Conservation (phyloP, 2,329 filamentous ascomycete genomes). For the Diaporthe sp. region DNA sequence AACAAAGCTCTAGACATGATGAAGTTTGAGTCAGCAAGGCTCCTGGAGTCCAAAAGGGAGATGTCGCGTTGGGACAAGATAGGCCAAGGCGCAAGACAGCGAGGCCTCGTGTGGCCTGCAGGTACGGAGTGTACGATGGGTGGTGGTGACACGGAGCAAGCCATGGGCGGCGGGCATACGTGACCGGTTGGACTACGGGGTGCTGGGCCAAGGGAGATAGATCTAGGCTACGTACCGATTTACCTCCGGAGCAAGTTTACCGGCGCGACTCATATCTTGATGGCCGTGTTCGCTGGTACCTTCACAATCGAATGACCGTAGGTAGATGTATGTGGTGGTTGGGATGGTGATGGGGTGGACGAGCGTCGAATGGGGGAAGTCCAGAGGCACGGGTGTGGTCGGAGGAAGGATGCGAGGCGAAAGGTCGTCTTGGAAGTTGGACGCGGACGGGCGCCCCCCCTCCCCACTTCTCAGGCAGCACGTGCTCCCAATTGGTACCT, state of each 20-base stretch:
- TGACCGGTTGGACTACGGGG: slow-evolving; percentile 8
- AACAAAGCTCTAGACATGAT: slow-evolving; percentile 86
- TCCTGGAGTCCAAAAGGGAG: slow-evolving; percentile 18
- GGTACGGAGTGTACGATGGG: slow-evolving; percentile 19
- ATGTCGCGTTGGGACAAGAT: slow-evolving; percentile 2
- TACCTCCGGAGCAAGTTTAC: slow-evolving; percentile 99
- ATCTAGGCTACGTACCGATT: slow-evolving; percentile 80
- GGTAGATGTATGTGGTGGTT: slow-evolving; percentile 20
- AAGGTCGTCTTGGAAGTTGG: slow-evolving; percentile 27
- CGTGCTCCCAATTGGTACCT: slow-evolving; percentile 32
- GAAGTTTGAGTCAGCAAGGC: slow-evolving; percentile 45
- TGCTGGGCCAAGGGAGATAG: slow-evolving; percentile 46
- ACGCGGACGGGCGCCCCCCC: slow-evolving; percentile 25
- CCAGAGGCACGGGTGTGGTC: slow-evolving; percentile 39
- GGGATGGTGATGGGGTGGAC: slow-evolving; percentile 24
- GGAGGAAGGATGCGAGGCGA: slow-evolving; percentile 38
- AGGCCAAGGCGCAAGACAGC: background rate
- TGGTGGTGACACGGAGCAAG: slow-evolving; percentile 29
- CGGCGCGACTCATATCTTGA: slow-evolving; percentile 94
- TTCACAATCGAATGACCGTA: slow-evolving; percentile 39
- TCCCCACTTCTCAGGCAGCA: slow-evolving; percentile 35
- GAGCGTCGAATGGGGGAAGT: slow-evolving; percentile 23
- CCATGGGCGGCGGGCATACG: slow-evolving; percentile 1
- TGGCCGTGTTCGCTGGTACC: slow-evolving; percentile 46
- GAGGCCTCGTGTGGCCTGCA: slow-evolving; percentile 11